A percentile compares a stretch with the other conserved stretches of the same genome.
Conservation (phyloP, 2,329 filamentous ascomycete genomes). For the Monilinia aucupariae region DNA sequence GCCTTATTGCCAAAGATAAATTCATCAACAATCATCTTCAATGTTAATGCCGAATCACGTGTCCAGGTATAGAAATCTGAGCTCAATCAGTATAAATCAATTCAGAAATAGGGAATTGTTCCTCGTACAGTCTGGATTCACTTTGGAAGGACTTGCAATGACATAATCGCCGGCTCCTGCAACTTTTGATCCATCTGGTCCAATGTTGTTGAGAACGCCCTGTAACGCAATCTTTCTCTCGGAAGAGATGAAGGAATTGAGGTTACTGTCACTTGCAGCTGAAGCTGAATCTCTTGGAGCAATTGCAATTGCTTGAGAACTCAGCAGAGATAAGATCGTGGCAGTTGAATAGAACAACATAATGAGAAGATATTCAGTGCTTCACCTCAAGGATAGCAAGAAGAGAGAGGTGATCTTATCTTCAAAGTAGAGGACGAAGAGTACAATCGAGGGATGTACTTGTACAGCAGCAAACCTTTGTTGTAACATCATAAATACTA, state of each 20-base stretch:
- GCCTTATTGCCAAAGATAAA: constrained; percentile 49
- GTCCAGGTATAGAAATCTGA: constrained; percentile 75
- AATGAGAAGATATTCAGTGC: neutral
- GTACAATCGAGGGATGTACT: no score
- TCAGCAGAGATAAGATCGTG: neutral
- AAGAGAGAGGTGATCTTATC: neutral
- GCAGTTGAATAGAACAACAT: neutral
- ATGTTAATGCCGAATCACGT: constrained; percentile 65
- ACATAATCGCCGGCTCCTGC: constrained; percentile 47
- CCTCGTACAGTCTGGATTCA: constrained; percentile 47
- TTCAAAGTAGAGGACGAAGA: no score
- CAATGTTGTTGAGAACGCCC: constrained; percentile 51
- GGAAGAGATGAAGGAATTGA: constrained; percentile 39
- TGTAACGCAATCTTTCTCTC: constrained; percentile 46
- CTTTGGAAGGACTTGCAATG: constrained; percentile 50
- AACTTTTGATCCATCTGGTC: constrained; percentile 44
- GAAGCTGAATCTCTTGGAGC: neutral
- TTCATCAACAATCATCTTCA: constrained; percentile 63
- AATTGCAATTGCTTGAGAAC: neutral
- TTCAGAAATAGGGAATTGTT: neutral
- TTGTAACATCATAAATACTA: no score
- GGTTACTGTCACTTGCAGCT: constrained; percentile 17
- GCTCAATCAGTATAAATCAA: constrained; percentile 12
- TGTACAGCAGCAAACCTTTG: neutral
- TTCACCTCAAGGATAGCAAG: neutral